Base-by-base conservation (phyloP, 176 grass and related monocot genomes). In the Aechmea fasciata region DNA sequence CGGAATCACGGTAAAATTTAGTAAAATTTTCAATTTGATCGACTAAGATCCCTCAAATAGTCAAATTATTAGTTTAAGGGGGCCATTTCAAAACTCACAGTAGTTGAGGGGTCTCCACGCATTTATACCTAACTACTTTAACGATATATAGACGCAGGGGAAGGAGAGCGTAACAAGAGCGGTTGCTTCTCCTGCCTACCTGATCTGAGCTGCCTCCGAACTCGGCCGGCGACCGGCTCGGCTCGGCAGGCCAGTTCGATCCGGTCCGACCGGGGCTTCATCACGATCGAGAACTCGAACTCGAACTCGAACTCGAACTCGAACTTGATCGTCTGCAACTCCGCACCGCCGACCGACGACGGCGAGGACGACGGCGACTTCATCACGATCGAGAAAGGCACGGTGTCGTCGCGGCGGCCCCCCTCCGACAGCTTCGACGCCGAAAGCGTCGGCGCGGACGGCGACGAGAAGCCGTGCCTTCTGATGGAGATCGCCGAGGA, bases 311-410 rank as follows among this genome's bases (percentile, higher is more conserved):
- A 41, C 33, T 41, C 33, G 84, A 96, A 96, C 83, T 87, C 85
- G 52, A 41, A 41, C 33, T 41, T 5, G 4, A 41, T 41, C 33
- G 4, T 41, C 4, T 4, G 33, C 33, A 41, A 41, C 33, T 41
- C 33, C 33, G 5, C 33, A 66, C 54, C 20, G 23, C 47, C 12
- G 73, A 78, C 52, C 11, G 80, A 55, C 49, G 69, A 55, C 12
- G 69, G 25, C 23, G 81, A 68, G 1, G 50, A 89, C 66, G 85
- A 89, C 14, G 88, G 52, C 8, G 92, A 80, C 51, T 96, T 87
- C 83, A 96, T 96, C 79, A 96, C 92, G 1, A 96, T 96, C 69
- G 88, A 92, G 77, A 87, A 87, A 72, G 79, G 85, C 29, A 89
- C 70, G 12, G 75, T 87, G 51, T 89, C 85, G 33, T 87, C 87